These are phyloP conservation scores for Luzula sylvatica DNA, from an alignment of 176 grass and related monocot genomes.

Conservation along the genomic window DNA sequence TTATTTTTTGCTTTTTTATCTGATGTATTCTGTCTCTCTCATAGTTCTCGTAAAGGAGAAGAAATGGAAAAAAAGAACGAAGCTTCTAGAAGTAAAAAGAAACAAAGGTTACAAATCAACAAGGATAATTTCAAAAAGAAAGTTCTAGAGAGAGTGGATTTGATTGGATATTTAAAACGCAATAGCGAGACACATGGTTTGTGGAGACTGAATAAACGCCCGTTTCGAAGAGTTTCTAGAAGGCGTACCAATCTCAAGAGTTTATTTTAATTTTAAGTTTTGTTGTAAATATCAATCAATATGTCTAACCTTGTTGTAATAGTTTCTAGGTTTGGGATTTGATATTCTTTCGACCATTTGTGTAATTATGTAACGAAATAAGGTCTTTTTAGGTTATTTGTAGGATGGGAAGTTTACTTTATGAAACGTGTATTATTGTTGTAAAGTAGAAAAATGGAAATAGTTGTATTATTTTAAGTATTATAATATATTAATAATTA, in stretches of 20 bases:
- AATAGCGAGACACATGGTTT: slow-evolving; percentile 30
- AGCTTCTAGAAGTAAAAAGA: slow-evolving; percentile 23
- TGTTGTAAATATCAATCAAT: slow-evolving; percentile 7
- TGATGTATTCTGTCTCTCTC: background rate
- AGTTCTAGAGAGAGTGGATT: slow-evolving; percentile 34
- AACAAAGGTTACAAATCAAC: slow-evolving; percentile 14
- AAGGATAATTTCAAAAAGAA: slow-evolving; percentile 13
- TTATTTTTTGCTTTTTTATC: too few species aligned
- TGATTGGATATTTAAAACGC: slow-evolving; percentile 43
- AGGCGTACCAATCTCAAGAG: slow-evolving; percentile 36
- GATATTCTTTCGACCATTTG: slow-evolving; percentile 18
- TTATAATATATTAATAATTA: too few species aligned
- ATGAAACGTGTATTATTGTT: too few species aligned
- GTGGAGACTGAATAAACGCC: slow-evolving; percentile 49
- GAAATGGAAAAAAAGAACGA: background rate
- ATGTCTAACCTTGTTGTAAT: background rate
- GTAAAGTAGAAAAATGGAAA: too few species aligned
- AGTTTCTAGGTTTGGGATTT: background rate
- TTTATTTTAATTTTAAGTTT: slow-evolving; percentile 19
- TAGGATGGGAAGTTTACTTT: too few species aligned
- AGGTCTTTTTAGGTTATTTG: too few species aligned
- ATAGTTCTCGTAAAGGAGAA: slow-evolving; percentile 41
- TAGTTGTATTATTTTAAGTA: too few species aligned
- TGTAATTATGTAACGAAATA: slow-evolving; percentile 3
- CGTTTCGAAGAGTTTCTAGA: slow-evolving; percentile 51